These are phyloP conservation scores for Anthostomella pinea DNA, from an alignment of 2,329 filamentous ascomycete genomes.

Conservation along the genomic window DNA sequence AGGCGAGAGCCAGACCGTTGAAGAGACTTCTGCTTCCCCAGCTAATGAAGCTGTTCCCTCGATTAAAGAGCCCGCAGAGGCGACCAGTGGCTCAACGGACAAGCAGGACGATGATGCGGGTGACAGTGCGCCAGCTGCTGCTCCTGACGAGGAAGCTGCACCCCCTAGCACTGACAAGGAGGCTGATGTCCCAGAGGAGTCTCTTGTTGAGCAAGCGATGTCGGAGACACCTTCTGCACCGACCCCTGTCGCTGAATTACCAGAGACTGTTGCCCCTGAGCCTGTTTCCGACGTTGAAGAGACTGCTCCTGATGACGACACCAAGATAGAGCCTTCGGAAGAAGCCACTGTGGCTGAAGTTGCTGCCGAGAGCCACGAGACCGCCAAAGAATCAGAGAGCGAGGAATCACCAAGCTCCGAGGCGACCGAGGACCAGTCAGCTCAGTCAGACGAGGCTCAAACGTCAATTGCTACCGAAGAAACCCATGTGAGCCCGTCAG, in stretches of 20 bases:
- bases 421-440: too few relatives aligned
- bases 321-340: conserved; percentile 5
- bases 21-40: neutral
- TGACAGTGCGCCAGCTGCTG: neutral
- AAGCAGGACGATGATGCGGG: conserved; percentile 7
- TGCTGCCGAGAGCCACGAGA: too few relatives aligned
- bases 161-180: neutral
- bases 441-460: too few relatives aligned
- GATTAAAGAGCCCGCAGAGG: conserved; percentile 2
- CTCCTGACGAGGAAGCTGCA: neutral
- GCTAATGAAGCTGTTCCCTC: too few relatives aligned
- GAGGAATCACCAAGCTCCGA: too few relatives aligned
- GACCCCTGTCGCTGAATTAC: neutral
- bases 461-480: conserved; percentile 11
- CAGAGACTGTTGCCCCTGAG: conserved; percentile 2
- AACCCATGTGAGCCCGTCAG: too few relatives aligned
- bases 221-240: too few relatives aligned
- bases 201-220: neutral
- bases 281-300: conserved; percentile 1
- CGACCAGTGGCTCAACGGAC: neutral
- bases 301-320: neutral
- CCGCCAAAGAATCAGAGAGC: too few relatives aligned
- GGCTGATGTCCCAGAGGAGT: neutral
- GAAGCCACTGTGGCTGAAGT: conserved; percentile 12
- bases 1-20: conserved; percentile 3